A percentile compares a stretch with the other conserved stretches of the same genome.
Evolutionary conservation across 108 stramenopile genomes (phyloP).

Genomic region (Parietichytrium sp.): DNA sequence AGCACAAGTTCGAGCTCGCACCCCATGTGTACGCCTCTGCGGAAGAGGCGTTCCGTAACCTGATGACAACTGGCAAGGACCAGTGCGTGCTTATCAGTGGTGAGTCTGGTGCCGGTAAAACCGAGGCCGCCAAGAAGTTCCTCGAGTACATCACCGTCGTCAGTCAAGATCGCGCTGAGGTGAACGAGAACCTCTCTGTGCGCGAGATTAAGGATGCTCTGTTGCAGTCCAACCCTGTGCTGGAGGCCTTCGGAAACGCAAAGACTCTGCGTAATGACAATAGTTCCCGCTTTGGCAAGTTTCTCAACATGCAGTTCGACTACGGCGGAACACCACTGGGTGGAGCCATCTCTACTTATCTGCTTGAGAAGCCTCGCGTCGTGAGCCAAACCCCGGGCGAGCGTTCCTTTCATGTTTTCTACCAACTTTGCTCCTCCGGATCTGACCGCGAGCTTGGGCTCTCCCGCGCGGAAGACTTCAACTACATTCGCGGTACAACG

Average conservation of each 20-base stretch:
- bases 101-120: slow-evolving; percentile 62
- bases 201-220: slow-evolving; percentile 42
- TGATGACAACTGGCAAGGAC: not conserved
- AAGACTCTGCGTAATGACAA: slow-evolving; percentile 55
- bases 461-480: slow-evolving; percentile 46
- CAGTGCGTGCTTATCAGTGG: slow-evolving; percentile 56
- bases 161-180: slow-evolving; percentile 9
- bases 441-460: slow-evolving; percentile 57
- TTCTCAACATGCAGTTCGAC: slow-evolving; percentile 61
- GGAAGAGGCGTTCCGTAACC: slow-evolving; percentile 38
- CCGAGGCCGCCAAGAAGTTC: slow-evolving; percentile 72
- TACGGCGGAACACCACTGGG: not conserved
- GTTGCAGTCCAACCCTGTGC: slow-evolving; percentile 52
- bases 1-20: slow-evolving; percentile 41
- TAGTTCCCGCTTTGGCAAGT: slow-evolving; percentile 65
- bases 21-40: slow-evolving; percentile 54
- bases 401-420: slow-evolving; percentile 68
- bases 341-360: slow-evolving; percentile 59
- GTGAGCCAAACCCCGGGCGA: slow-evolving; percentile 59
- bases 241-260: slow-evolving; percentile 62
- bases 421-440: slow-evolving; percentile 54
- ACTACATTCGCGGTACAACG: not conserved
- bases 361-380: slow-evolving; percentile 65
- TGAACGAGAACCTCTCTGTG: not conserved
- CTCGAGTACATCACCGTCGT: slow-evolving; percentile 70